Evolutionary conservation across 805 yeast species (phyloP).

Genomic region (Teunomyces pallodes): DNA sequence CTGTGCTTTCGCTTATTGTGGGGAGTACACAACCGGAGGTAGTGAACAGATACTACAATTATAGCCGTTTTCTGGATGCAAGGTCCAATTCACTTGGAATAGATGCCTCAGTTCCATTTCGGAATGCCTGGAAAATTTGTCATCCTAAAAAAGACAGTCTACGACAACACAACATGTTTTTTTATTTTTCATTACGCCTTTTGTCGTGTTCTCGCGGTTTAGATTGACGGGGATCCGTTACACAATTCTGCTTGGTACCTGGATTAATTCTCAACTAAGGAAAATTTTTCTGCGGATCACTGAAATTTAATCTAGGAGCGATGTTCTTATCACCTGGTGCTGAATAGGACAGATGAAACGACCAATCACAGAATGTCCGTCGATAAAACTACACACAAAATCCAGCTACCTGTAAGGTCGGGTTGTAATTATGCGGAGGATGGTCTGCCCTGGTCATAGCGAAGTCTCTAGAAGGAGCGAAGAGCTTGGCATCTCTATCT

Average conservation of each 20-base stretch:
- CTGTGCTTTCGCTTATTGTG: background rate
- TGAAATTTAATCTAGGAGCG: constrained; percentile 2
- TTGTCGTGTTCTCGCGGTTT: background rate
- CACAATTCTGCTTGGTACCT: background rate
- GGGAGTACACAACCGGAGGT: background rate
- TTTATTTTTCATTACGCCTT: background rate
- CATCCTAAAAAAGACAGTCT: background rate
- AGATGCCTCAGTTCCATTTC: constrained; percentile 1
- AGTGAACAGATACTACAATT: background rate
- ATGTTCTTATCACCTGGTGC: background rate
- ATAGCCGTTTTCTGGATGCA: constrained; percentile 1
- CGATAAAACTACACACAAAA: background rate
- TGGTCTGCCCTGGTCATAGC: background rate
- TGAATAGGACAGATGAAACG: background rate
- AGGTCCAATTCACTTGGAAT: constrained; percentile 1
- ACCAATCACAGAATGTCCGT: background rate
- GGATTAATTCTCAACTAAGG: background rate
- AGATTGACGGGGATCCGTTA: background rate
- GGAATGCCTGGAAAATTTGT: background rate
- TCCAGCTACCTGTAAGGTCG: background rate
- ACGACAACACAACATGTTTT: background rate
- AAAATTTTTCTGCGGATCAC: background rate
- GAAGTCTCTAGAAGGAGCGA: background rate
- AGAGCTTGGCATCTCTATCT: background rate
- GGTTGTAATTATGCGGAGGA: background rate